Conservation (phyloP, 1,284 basidiomycete species). For the Athelia psychrophila region DNA sequence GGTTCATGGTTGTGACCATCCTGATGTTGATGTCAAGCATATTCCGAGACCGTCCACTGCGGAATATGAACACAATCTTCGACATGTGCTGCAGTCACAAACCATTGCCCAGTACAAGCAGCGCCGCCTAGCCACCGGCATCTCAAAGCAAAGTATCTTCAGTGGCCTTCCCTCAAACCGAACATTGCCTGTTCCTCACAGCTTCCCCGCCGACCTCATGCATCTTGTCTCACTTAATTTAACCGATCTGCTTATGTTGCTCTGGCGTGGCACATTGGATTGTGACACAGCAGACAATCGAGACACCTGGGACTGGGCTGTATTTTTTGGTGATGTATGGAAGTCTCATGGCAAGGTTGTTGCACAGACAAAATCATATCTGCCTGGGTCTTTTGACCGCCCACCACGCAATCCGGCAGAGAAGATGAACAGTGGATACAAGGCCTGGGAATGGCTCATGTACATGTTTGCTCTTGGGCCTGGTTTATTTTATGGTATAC, state of each 20-base stretch:
- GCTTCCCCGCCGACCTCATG: slow-evolving; percentile 23
- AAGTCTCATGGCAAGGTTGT: slow-evolving; percentile 17
- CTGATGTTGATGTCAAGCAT: not conserved
- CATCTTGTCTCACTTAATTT: slow-evolving; percentile 27
- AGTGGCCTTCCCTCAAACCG: slow-evolving; percentile 2
- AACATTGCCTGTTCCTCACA: slow-evolving; percentile 11
- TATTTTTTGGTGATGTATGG: slow-evolving; percentile 21
- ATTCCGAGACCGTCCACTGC: slow-evolving; percentile 3
- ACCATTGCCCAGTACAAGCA: slow-evolving; percentile 4
- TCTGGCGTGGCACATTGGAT: slow-evolving; percentile 25
- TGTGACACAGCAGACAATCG: slow-evolving; percentile 23
- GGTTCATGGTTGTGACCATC: slow-evolving; percentile 10
- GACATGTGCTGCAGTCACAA: not conserved
- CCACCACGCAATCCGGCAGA: slow-evolving; percentile 10
- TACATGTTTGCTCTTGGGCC: slow-evolving; percentile 33
- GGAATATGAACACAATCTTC: slow-evolving; percentile 6
- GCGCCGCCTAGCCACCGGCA: slow-evolving; percentile 8
- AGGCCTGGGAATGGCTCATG: slow-evolving; percentile 25
- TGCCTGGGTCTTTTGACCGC: slow-evolving; percentile 16
- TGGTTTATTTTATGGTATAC: slow-evolving; percentile 21
- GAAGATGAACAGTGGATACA: slow-evolving; percentile 30
- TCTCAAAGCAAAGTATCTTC: slow-evolving; percentile 13
- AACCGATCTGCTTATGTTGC: slow-evolving; percentile 18
- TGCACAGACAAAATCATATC: slow-evolving; percentile 6
- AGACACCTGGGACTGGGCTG: slow-evolving; percentile 31